A percentile compares a stretch with the other conserved stretches of the same genome.
phyloP scores from a whole-genome alignment of 169 alveolate species.

The Eimeria acervulina region DNA sequence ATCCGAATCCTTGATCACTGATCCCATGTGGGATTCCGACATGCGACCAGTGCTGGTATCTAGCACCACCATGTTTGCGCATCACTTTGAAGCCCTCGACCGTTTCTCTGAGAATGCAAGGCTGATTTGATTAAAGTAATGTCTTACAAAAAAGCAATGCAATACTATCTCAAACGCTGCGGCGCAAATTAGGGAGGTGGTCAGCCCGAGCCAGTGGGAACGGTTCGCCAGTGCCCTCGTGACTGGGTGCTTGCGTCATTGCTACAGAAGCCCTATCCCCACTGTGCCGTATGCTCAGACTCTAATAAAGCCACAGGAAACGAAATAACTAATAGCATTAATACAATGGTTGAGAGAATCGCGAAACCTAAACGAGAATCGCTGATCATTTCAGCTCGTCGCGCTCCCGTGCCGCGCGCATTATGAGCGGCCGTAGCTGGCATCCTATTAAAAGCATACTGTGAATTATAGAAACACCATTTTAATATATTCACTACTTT shows the following conservation, averaged over 20 bases:
- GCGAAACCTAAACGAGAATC: neutral
- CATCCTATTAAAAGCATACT: too few relatives aligned
- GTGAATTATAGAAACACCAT: too few relatives aligned
- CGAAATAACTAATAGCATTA: neutral
- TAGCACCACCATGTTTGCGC: slow-evolving; percentile 21
- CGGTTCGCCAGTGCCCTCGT: neutral
- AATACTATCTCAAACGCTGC: neutral
- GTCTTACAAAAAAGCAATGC: neutral
- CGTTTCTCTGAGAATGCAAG: neutral
- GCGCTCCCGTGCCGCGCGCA: neutral
- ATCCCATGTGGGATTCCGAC: slow-evolving; percentile 72
- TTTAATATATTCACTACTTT: too few relatives aligned
- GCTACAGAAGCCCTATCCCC: neutral
- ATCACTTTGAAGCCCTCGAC: neutral
- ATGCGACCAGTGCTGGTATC: slow-evolving; percentile 50
- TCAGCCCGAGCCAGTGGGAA: neutral
- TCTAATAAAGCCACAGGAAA: neutral
- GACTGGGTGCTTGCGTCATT: neutral
- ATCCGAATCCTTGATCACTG: slow-evolving; percentile 76
- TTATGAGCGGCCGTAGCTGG: neutral
- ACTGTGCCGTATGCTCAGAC: neutral
- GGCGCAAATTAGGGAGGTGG: neutral
- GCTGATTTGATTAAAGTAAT: neutral
- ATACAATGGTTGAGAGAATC: neutral
- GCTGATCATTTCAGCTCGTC: neutral